Conservation (phyloP, 768 basidiomycete species). For the Mycena belliarum region DNA sequence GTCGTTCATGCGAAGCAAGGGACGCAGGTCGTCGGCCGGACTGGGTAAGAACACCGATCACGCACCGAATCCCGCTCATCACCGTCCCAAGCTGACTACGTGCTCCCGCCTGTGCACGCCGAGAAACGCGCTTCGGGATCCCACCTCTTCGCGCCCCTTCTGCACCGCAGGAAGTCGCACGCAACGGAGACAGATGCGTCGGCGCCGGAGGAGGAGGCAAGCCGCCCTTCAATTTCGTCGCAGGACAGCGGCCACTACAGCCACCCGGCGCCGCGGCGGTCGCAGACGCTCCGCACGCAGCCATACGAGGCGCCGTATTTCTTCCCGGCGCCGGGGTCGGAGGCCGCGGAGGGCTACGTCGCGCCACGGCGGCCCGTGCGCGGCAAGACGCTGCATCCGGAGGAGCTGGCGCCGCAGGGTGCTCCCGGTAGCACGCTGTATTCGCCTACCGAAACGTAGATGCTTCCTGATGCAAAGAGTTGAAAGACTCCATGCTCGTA, state of each 20-base stretch:
- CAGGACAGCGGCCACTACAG: background rate
- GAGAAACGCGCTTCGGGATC: slow-evolving; percentile 11
- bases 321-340: slow-evolving; percentile 49
- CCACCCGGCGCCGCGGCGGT: slow-evolving; percentile 35
- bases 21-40: slow-evolving; percentile 5
- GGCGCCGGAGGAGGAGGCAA: background rate
- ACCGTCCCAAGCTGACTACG: too few relatives aligned
- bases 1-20: slow-evolving; percentile 7
- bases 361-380: slow-evolving; percentile 26
- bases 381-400: slow-evolving; percentile 11
- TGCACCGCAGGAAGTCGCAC: slow-evolving; percentile 6
- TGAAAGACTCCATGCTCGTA: too few relatives aligned
- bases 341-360: slow-evolving; percentile 35
- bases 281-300: slow-evolving; percentile 45
- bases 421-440: background rate
- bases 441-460: too few relatives aligned
- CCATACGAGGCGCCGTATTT: slow-evolving; percentile 69
- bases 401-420: background rate
- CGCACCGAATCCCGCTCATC: too few relatives aligned
- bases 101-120: too few relatives aligned
- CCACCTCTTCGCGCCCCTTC: slow-evolving; percentile 14
- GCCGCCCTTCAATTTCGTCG: slow-evolving; percentile 1
- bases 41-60: background rate
- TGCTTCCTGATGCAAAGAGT: too few relatives aligned
- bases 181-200: background rate